phyloP scores from a whole-genome alignment of 352 stramenopile genomes.

The Globisporangium okanoganense region DNA sequence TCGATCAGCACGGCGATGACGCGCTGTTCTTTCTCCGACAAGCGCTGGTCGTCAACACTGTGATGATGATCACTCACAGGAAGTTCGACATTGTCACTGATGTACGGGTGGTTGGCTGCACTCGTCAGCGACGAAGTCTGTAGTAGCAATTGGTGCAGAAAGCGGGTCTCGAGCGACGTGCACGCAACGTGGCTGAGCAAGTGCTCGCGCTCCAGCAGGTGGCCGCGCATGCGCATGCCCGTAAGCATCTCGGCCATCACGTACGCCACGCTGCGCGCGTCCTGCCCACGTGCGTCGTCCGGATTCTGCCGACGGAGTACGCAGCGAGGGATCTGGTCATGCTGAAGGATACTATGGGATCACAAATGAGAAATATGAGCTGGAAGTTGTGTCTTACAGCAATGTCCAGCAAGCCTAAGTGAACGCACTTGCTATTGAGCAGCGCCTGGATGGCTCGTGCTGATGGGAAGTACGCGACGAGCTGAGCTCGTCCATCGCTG shows the following conservation, averaged over 20 bases:
- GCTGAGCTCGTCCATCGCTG: conserved; percentile 5
- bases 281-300: conserved; percentile 25
- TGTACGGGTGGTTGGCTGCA: conserved; percentile 17
- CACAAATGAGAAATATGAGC: neutral
- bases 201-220: conserved; percentile 26
- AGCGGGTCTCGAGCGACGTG: conserved; percentile 23
- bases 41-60: neutral
- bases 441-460: neutral
- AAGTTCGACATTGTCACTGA: conserved; percentile 1
- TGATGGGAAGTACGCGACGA: conserved; percentile 1
- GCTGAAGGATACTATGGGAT: conserved; percentile 25
- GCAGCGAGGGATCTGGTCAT: conserved; percentile 26
- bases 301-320: conserved; percentile 18
- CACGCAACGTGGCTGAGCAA: conserved; percentile 23
- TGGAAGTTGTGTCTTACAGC: too few relatives aligned
- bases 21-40: neutral
- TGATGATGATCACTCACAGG: neutral
- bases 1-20: conserved; percentile 31
- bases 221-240: conserved; percentile 28
- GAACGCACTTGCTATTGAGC: conserved; percentile 6
- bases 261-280: conserved; percentile 53
- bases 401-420: too few relatives aligned
- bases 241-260: conserved; percentile 64
- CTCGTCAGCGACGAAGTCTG: conserved; percentile 9
- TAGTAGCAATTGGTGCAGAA: conserved; percentile 34